Evolutionary conservation across 768 basidiomycete genomes (phyloP), one percentile per base, ranked within the genome.

Genomic region (Gautieria morchelliformis): DNA sequence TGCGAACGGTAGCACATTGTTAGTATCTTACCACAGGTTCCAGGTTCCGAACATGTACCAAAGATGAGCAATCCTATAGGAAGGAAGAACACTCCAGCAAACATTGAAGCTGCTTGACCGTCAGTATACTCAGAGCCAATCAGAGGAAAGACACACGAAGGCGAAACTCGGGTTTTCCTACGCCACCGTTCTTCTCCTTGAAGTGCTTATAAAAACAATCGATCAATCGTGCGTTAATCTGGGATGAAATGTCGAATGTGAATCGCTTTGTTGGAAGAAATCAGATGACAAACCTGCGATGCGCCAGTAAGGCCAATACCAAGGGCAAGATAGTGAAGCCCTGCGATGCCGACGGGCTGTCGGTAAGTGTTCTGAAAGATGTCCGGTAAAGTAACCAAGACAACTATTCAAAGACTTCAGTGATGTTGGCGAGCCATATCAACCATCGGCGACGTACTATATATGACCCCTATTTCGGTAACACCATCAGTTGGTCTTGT

Each of bases 321-420:
- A 5, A 90, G 74, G 0, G 87, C 78, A 57, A 90, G 71, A 61
- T 89, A 93, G 63, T 89, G 74, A 32, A 89, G 67, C 0, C 86
- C 84, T 0, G 80, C 74, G 50, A 84, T 81, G 5, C 86, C 84
- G 10, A 76, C 67, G 0, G 65, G 59, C 65, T 87, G 69, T 39
- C 75, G 68, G 63, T 90, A 91, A 0, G 75, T 66, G 4, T 70
- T 68, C 52, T 72, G 66, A 61, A 82, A 88, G 45, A 86, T 84
- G 0, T 67, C 61, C 0, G 86, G 81, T 30, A 88, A 78, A 0
- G 78, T 84, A 1, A 84, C 84, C 33, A 88, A 68, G 64, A 84
- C 83, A 22, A 87, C 85, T 88, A 57, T 17, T 32, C 27, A n/a
- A 56, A 32, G 11, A 6, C 3, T 14, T 58, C 19, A 39, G 15